Conservation (phyloP, 2,329 filamentous ascomycete species). For the Magnaporthiopsis rhizophila region DNA sequence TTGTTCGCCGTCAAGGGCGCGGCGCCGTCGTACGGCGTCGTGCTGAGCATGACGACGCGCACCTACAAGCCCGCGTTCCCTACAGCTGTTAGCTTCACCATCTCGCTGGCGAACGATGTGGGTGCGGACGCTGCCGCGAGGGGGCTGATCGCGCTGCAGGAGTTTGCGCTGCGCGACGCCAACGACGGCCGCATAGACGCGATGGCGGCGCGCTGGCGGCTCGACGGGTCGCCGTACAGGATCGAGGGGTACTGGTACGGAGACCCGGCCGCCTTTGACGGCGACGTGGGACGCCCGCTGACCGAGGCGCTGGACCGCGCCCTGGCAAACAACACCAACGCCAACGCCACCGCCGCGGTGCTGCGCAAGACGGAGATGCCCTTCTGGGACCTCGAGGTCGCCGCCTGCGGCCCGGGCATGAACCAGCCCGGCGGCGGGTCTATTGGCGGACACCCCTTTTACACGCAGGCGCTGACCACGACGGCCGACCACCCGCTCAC, state of each 20-base stretch:
- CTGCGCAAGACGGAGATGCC: slow-evolving; percentile 1
- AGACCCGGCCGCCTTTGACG: background rate
- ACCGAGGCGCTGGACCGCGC: background rate
- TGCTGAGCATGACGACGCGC: background rate
- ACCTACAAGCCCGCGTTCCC: background rate
- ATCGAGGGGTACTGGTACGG: slow-evolving; percentile 1
- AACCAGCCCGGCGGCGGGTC: background rate
- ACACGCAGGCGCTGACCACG: slow-evolving; percentile 2
- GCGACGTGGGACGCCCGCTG: background rate
- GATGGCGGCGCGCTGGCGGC: background rate
- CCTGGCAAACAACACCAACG: background rate
- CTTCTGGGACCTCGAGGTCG: slow-evolving; percentile 2
- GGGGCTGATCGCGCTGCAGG: background rate
- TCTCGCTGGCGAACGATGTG: background rate
- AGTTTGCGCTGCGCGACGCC: background rate
- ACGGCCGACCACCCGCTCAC: slow-evolving; percentile 2
- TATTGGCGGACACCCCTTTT: background rate
- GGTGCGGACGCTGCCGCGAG: background rate
- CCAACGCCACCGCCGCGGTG: no score
- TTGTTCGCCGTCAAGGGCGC: background rate
- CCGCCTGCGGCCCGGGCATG: background rate
- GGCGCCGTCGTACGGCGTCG: background rate
- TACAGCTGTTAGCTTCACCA: background rate
- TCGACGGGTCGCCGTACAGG: background rate
- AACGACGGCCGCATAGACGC: background rate